Percentiles rank a stretch among this genome's conserved stretches.
Evolutionary conservation across 202 grass and related monocot genomes (phyloP).

Genomic region (Cymbopogon flexuosus): DNA sequence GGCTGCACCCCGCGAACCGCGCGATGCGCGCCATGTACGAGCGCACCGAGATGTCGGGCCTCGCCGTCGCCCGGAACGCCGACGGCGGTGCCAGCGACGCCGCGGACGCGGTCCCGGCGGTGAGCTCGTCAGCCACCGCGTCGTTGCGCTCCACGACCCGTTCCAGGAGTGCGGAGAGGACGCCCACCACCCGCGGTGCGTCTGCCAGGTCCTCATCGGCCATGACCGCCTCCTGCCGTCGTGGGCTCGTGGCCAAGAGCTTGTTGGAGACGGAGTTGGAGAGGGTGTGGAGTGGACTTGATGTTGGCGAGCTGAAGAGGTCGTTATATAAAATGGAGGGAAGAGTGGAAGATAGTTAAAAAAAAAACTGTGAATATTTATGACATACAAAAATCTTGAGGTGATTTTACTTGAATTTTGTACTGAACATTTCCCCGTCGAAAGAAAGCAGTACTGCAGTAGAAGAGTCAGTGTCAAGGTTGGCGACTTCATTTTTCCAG

Average conservation of each 20-base stretch:
- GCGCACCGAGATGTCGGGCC: conserved; percentile 54
- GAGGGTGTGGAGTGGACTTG: conserved; percentile 20
- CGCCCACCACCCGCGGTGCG: conserved; percentile 45
- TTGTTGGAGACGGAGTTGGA: too few relatives aligned
- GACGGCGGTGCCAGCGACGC: background rate
- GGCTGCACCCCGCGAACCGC: conserved; percentile 58
- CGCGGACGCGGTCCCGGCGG: background rate
- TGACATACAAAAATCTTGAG: background rate
- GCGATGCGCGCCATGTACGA: conserved; percentile 73
- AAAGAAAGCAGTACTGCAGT: background rate
- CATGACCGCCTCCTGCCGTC: conserved; percentile 25
- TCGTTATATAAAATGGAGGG: conserved; percentile 24
- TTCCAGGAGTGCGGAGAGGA: conserved; percentile 49
- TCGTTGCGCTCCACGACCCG: conserved; percentile 54
- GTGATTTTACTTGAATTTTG: background rate
- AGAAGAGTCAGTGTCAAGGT: background rate
- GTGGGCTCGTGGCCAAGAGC: background rate
- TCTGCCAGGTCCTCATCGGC: conserved; percentile 34
- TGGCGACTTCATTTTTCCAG: background rate
- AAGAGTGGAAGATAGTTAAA: background rate
- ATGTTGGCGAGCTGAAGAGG: background rate
- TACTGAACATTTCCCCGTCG: background rate
- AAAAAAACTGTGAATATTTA: background rate
- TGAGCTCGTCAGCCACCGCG: background rate
- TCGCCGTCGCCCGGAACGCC: conserved; percentile 50